phyloP scores from a whole-genome alignment of 2,329 filamentous ascomycete species.

The Zasmidium angulare region DNA sequence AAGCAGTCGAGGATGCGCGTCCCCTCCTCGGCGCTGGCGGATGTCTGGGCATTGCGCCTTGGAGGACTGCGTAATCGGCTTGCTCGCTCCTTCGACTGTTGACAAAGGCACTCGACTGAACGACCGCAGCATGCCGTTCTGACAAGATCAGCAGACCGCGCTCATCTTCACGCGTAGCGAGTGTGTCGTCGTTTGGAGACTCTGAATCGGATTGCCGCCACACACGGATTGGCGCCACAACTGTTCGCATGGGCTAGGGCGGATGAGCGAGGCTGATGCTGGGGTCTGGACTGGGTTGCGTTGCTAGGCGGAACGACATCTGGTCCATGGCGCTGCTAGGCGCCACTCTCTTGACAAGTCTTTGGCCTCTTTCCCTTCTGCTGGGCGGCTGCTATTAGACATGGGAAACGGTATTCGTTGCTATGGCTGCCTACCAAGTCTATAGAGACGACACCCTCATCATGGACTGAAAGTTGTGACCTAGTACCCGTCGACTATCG shows the following conservation, averaged over 20 bases:
- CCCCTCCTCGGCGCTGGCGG: not conserved
- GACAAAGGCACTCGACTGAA: not conserved
- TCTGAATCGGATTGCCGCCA: not conserved
- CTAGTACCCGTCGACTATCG: too few species aligned
- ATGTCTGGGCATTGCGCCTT: not conserved
- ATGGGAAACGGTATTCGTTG: too few species aligned
- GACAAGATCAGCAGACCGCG: not conserved
- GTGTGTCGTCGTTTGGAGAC: not conserved
- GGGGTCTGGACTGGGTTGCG: too few species aligned
- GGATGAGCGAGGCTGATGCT: not conserved
- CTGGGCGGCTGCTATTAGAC: too few species aligned
- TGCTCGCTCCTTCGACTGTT: not conserved
- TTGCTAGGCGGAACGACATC: not conserved
- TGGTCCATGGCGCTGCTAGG: not conserved
- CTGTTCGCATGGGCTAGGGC: not conserved
- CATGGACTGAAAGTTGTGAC: too few species aligned
- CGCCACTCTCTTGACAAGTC: not conserved
- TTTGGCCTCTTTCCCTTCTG: too few species aligned
- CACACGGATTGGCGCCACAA: not conserved
- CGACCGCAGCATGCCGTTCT: not conserved
- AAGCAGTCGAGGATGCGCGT: not conserved
- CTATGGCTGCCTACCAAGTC: too few species aligned
- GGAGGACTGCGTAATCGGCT: not conserved
- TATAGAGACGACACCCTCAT: too few species aligned
- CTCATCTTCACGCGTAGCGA: too few species aligned